Evolutionary conservation across 768 basidiomycete genomes (phyloP), one percentile per base, ranked within the genome.

Genomic region (Agrocybe chaxingu): DNA sequence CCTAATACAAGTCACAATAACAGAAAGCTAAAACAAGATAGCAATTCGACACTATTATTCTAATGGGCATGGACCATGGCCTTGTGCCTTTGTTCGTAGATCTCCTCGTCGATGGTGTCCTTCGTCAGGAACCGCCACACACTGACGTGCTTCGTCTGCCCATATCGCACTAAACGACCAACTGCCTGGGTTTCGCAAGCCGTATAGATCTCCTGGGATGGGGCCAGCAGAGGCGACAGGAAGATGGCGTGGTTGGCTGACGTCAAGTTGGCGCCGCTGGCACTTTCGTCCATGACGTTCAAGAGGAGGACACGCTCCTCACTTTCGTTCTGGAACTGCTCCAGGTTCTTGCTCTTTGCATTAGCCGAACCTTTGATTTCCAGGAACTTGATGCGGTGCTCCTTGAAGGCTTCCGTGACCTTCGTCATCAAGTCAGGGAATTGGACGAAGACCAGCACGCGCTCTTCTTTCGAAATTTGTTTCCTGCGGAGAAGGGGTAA

Each of bases 241-340:
- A 98, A 98, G 64, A 97, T 87, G 34, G 92, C 94, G 62, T 95
- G 92, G 68, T 94, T 98, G 13, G 95, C 95, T 33, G 81, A 84
- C 3, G 94, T 97, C 63, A 98, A 70, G 65, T 98, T 98, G 57
- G 89, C 89, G 39, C 92, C 92, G 52, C 89, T 90, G n/a, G 92
- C 90, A 54, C 90, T 93, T 68, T 95, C 92, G 67, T 96, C 92
- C 82, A 90, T 93, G 55, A 96, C 89, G 58, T 92, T 92, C 54
- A 98, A 71, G 47, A 98, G 75, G 41, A 98, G 74, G 11, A 94
- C 92, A 31, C 85, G 81, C 58, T 89, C 89, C 50, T 78, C 71
- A 60, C 85, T 82, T 39, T 82, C 74, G 48, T 87, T 83, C 67
- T 98, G 95, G 79, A 95, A 98, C 58, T 77, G 80, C 57, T 91